Base-by-base conservation (phyloP, 768 basidiomycete genomes). In the Cystobasidium tubakii region DNA sequence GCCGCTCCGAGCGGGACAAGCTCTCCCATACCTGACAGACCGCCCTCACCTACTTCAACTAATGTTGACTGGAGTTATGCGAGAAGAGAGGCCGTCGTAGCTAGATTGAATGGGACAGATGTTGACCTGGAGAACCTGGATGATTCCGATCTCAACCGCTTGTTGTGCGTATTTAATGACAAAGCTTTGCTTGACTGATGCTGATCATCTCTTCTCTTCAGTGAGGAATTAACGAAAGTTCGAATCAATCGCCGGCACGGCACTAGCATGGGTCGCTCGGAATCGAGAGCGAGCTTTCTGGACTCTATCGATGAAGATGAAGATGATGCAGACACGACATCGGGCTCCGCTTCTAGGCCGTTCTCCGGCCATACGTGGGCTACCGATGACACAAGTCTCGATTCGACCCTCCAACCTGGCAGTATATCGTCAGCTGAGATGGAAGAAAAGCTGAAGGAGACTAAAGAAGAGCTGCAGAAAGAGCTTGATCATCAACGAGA, bases 31-130 rank as follows among this genome's bases (percentile, higher is more conserved):
- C 76, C 73, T 1, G 57, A 67, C 12, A 87, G 90, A n/a, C 90
- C 92, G 1, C 88, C 88, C 54, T 91, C 91, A 6, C 89, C 90
- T 1, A 83, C 85, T 0, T 86, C 86, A 1, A 86, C 86, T 27
- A 89, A 91, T 76, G 89, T 92, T 54, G 96, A 99, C 81, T 99
- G 96, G 96, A 90, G 88, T n/a, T 98, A 88, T 81, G 96, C 96
- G 6, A 90, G 91, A 80, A 87, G 93, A 9, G 96, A 99, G 82
- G 93, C 93, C 4, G 94, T 92, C 1, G 84, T 93, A 43, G 90
- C 91, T 0, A 85, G 89, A 62, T 84, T 96, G 21, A 80, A 82
- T 69, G 93, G 93, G 1, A 82, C 91, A 39, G 91, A 95, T 78
- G 91, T 95, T 19, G 86, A 90, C 17, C 85, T 99, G 29, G 92